Conservation (phyloP, 495 filamentous ascomycete genomes). For the Glarea lozoyensis region DNA sequence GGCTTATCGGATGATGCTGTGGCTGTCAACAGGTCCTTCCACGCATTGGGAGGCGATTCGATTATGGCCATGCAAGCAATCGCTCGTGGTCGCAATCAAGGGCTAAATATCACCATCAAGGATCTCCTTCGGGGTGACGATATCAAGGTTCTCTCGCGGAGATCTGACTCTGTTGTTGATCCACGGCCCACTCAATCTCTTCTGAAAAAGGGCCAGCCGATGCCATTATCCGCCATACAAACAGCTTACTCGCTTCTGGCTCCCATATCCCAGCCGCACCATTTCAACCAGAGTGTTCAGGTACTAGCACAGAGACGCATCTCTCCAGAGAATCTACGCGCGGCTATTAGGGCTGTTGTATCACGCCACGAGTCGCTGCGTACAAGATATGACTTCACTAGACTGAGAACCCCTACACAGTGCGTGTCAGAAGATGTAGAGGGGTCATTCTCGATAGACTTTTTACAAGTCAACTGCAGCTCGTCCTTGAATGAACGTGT, state of each 20-base stretch:
- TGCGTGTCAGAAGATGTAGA: constrained; percentile 7
- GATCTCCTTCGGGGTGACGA: constrained; percentile 30
- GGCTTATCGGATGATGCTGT: constrained; percentile 25
- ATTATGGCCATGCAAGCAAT: constrained; percentile 64
- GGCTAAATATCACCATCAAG: constrained; percentile 46
- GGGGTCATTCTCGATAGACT: constrained; percentile 1
- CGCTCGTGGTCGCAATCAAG: constrained; percentile 41
- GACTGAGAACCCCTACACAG: too few species aligned
- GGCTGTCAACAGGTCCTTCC: constrained; percentile 47
- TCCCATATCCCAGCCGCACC: constrained; percentile 16
- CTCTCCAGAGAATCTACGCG: too few species aligned
- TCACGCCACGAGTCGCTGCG: too few species aligned
- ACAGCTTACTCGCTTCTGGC: constrained; percentile 25
- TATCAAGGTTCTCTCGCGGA: background rate
- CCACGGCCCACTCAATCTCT: background rate
- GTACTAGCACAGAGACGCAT: too few species aligned
- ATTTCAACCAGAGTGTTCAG: too few species aligned
- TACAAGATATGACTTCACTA: too few species aligned
- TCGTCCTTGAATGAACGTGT: too few species aligned
- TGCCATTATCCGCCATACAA: constrained; percentile 45
- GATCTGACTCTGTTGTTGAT: background rate
- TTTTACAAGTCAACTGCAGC: background rate
- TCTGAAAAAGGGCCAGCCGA: constrained; percentile 49
- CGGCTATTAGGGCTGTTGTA: too few species aligned
- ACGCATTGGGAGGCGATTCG: constrained; percentile 59